These are phyloP conservation scores for Neobulgaria alba DNA, from an alignment of 2,329 filamentous ascomycete species.

Conservation along the genomic window DNA sequence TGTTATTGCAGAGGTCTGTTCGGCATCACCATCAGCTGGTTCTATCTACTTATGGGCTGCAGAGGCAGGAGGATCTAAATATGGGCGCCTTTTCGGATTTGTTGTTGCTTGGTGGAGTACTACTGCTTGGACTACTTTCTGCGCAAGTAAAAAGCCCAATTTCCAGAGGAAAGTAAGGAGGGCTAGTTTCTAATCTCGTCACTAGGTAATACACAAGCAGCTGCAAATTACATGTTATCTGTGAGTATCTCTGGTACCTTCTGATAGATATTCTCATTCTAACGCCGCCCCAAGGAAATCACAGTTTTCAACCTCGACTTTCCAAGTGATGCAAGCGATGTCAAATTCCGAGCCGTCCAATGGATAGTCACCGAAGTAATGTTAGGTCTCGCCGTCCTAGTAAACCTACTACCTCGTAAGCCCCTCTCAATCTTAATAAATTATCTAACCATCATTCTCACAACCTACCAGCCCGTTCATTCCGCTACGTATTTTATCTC, in stretches of 20 bases:
- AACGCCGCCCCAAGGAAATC: constrained; percentile 39
- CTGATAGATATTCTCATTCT: not conserved
- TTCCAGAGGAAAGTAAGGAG: too few species aligned
- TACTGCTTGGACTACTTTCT: constrained; percentile 53
- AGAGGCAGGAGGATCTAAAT: constrained; percentile 35
- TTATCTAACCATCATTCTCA: not conserved
- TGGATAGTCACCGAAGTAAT: constrained; percentile 49
- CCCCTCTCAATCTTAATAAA: too few species aligned
- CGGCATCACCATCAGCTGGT: constrained; percentile 32
- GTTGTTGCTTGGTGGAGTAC: constrained; percentile 58
- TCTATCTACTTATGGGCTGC: constrained; percentile 41
- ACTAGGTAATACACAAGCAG: constrained; percentile 41
- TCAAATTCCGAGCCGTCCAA: constrained; percentile 52
- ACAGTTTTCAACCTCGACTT: constrained; percentile 48
- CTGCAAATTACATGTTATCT: constrained; percentile 44
- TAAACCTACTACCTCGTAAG: constrained; percentile 43
- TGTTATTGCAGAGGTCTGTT: constrained; percentile 50
- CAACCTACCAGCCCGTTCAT: constrained; percentile 28
- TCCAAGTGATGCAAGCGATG: constrained; percentile 40
- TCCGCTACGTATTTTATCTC: constrained; percentile 35
- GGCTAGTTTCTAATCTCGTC: not conserved
- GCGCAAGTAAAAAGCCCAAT: constrained; percentile 41
- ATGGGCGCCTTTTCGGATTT: constrained; percentile 29
- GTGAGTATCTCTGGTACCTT: constrained; percentile 26
- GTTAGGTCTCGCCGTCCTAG: constrained; percentile 39